Base-by-base conservation (phyloP, 305 asterid genomes). In the Ajuga reptans region DNA sequence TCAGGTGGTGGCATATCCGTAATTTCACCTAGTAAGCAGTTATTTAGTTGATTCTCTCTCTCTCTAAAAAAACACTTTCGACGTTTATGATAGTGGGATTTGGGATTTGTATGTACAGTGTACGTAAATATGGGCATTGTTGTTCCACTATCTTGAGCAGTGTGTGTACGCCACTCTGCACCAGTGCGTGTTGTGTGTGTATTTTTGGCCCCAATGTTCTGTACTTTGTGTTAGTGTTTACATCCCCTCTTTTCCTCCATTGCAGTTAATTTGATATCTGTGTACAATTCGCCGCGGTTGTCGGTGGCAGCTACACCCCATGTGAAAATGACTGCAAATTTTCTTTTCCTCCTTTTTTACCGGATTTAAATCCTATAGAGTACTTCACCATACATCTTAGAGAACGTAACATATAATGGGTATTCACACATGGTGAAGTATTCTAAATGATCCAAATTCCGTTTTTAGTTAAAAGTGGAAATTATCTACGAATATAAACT, bases 291-390 rank as follows among this genome's bases (percentile, higher is more conserved):
- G 59, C 79, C 67, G 37, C 47, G 66, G 66, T 77, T 69, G 78
- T 75, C 84, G 77, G 83, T 77, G 59, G 81, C 57, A 57, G 75
- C 83, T 16, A 65, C 72, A 43, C 55, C 42, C 80, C 75, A 53
- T 12, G 65, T 79, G 75, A 51, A 8, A 72, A 29, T 64, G 79
- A 76, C 76, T 24, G 6, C 60, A 15, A 15, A 68, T 2, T 1
- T n/a, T n/a, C n/a, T 66, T 73, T 41, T 8, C 34, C 27, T 51
- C 34, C 42, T 3, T 68, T 67, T 46, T 61, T 15, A 68, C 68
- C n/a, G n/a, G n/a, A n/a, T n/a, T n/a, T n/a, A n/a, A n/a, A n/a
- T n/a, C n/a, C n/a, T n/a, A n/a, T n/a, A n/a, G n/a, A n/a, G n/a
- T n/a, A n/a, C n/a, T n/a, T n/a, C n/a, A n/a, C n/a, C n/a, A n/a